phyloP scores from a whole-genome alignment of 306 rosid genomes.

The Lathyrus aphaca region DNA sequence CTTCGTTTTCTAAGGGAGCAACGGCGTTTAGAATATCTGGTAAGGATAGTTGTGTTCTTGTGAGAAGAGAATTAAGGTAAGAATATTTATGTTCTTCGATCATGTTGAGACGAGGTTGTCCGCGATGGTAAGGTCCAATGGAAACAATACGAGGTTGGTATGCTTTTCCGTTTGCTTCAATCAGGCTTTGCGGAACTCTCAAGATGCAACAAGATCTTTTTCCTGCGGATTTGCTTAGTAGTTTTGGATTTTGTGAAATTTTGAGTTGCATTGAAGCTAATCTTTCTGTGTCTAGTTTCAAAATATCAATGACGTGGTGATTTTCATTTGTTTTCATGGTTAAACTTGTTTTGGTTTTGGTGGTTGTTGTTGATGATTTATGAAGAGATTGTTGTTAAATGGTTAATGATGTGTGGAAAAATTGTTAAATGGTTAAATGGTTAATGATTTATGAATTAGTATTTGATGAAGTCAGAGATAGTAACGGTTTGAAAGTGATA shows the following conservation, averaged over 20 bases:
- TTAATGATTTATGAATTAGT: not conserved
- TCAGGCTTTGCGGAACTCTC: conserved; percentile 55
- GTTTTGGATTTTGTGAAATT: conserved; percentile 53
- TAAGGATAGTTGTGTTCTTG: conserved; percentile 36
- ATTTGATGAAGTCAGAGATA: not conserved
- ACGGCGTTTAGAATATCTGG: conserved; percentile 33
- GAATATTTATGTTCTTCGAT: conserved; percentile 68
- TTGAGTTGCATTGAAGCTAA: conserved; percentile 46
- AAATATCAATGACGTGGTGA: conserved; percentile 31
- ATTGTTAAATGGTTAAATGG: too few species aligned
- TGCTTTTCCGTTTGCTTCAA: conserved; percentile 53
- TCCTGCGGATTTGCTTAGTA: conserved; percentile 55
- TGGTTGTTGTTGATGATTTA: not conserved
- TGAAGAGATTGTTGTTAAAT: not conserved
- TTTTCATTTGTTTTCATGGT: conserved; percentile 32
- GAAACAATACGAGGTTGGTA: conserved; percentile 69
- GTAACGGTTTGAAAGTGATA: not conserved
- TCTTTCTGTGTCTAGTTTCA: conserved; percentile 43
- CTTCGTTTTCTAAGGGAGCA: conserved; percentile 42
- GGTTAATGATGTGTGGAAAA: not conserved
- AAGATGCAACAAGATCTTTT: conserved; percentile 58
- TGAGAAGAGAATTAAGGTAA: conserved; percentile 49
- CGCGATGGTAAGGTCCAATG: conserved; percentile 66
- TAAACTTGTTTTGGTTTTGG: not conserved
- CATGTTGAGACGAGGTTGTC: conserved; percentile 49